These are phyloP conservation scores for Metschnikowia hibisci DNA, from an alignment of 805 yeast species.

Conservation along the genomic window DNA sequence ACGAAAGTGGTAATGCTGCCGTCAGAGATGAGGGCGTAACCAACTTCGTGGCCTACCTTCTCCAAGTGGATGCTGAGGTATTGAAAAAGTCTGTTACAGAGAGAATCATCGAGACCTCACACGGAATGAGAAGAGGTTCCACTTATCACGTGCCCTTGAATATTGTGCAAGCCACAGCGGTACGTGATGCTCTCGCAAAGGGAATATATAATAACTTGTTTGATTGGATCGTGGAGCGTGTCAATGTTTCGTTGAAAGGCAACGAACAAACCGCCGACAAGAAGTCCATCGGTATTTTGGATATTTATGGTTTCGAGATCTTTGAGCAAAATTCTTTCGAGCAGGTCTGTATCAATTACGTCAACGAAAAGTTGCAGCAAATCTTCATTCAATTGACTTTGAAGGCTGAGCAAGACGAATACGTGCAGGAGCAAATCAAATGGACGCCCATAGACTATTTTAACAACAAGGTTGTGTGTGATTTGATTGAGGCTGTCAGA, in stretches of 20 bases:
- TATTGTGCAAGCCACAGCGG: slow-evolving; percentile 89
- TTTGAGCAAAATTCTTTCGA: slow-evolving; percentile 94
- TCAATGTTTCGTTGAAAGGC: slow-evolving; percentile 67
- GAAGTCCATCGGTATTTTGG: slow-evolving; percentile 87
- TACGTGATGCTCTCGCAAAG: slow-evolving; percentile 91
- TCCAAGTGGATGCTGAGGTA: slow-evolving; percentile 70
- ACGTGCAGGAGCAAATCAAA: slow-evolving; percentile 87
- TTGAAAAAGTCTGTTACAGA: slow-evolving; percentile 68
- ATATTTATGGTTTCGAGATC: slow-evolving; percentile 95
- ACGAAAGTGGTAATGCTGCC: slow-evolving; percentile 80
- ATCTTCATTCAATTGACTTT: slow-evolving; percentile 93
- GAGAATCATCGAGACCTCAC: slow-evolving; percentile 84
- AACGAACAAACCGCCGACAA: slow-evolving; percentile 29
- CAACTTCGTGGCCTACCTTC: slow-evolving; percentile 85
- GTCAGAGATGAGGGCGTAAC: slow-evolving; percentile 88
- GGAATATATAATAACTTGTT: slow-evolving; percentile 89
- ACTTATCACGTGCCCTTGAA: slow-evolving; percentile 93
- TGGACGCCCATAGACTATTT: slow-evolving; percentile 98
- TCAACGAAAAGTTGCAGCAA: slow-evolving; percentile 93
- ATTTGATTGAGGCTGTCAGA: slow-evolving; percentile 84
- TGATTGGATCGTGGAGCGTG: slow-evolving; percentile 95
- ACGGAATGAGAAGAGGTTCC: slow-evolving; percentile 87
- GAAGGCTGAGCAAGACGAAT: slow-evolving; percentile 97
- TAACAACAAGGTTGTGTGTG: slow-evolving; percentile 95
- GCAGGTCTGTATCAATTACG: slow-evolving; percentile 92